phyloP scores from a whole-genome alignment of 768 basidiomycete species.

The Lentinula aciculospora region DNA sequence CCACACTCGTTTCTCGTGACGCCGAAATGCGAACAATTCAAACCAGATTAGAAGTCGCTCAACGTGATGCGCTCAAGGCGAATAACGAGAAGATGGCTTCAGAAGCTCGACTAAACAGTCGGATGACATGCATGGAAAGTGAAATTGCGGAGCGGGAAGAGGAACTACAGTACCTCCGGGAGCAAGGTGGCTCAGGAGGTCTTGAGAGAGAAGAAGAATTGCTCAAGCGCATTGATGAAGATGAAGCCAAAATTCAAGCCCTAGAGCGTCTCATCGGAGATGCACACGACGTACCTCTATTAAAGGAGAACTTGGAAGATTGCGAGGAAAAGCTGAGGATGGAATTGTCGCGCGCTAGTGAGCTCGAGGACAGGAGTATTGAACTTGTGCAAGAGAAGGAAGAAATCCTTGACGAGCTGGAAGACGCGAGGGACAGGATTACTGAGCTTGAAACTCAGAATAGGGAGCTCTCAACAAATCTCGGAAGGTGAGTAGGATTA shows the following conservation, averaged over 20 bases:
- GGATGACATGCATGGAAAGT: conserved; percentile 37
- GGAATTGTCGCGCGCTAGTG: conserved; percentile 33
- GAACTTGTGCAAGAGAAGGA: conserved; percentile 54
- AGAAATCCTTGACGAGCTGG: conserved; percentile 36
- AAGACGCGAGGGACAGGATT: conserved; percentile 29
- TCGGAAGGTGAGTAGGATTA: conserved; percentile 10
- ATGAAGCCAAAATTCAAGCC: conserved; percentile 58
- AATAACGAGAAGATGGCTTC: conserved; percentile 57
- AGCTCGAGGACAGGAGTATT: conserved; percentile 35
- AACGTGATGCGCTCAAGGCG: conserved; percentile 40
- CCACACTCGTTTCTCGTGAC: conserved; percentile 38
- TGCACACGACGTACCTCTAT: conserved; percentile 28
- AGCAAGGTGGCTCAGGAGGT: conserved; percentile 27
- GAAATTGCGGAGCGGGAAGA: conserved; percentile 52
- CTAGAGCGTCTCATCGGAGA: conserved; percentile 45
- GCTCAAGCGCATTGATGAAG: conserved; percentile 64
- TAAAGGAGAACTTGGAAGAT: conserved; percentile 33
- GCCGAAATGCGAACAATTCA: conserved; percentile 33
- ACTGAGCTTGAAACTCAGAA: conserved; percentile 18
- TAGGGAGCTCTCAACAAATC: conserved; percentile 16
- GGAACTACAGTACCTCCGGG: conserved; percentile 44
- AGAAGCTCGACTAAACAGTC: conserved; percentile 40
- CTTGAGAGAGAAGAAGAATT: conserved; percentile 52
- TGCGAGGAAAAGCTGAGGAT: conserved; percentile 33
- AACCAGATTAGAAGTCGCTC: conserved; percentile 43